Base-by-base conservation (phyloP, 202 grass and related monocot species). In the Brachypodium distachyon region DNA sequence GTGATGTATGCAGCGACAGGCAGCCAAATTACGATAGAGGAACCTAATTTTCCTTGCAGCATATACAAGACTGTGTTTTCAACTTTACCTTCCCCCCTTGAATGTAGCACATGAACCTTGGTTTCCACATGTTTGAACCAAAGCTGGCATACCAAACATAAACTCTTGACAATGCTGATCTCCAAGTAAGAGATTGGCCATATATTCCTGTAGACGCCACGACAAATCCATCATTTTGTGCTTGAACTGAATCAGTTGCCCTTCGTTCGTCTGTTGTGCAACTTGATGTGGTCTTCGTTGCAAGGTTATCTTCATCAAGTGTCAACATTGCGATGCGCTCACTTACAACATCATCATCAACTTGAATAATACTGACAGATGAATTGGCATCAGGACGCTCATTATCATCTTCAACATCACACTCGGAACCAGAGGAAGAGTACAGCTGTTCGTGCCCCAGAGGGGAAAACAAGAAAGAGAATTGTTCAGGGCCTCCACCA, bases 61-160 rank as follows among this genome's bases (percentile, higher is more conserved):
- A 65, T 52, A 40, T 28, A 60, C 14, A 56, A 86, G 36, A 64
- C 22, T n/a, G 18, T 70, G 18, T 56, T 55, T 71, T 53, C 31
- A 65, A 66, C 39, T 62, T 75, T 79, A 97, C 91, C 91, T 92
- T 97, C 22, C 95, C 91, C 55, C 91, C 95, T 82, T 91, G 55
- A 70, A 97, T 83, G 52, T 97, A 94, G 85, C 95, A 92, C 23
- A 92, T 12, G 76, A 97, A 89, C 70, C 91, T 94, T 28, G 84
- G 82, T 53, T 63, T 87, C 89, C 91, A 97, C 91, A 94, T 94
- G 79, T 97, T 94, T 75, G 95, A 97, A 49, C 95, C 95, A 80
- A 88, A 97, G 63, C 87, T 94, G 49, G 87, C 91, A 87, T 94
- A 94, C 95, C 95, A 97, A 72, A 94, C 67, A 76, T 92, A 78